Conservation (phyloP, 1,139 yeast genomes). For the Yamadazyma buinensis region DNA sequence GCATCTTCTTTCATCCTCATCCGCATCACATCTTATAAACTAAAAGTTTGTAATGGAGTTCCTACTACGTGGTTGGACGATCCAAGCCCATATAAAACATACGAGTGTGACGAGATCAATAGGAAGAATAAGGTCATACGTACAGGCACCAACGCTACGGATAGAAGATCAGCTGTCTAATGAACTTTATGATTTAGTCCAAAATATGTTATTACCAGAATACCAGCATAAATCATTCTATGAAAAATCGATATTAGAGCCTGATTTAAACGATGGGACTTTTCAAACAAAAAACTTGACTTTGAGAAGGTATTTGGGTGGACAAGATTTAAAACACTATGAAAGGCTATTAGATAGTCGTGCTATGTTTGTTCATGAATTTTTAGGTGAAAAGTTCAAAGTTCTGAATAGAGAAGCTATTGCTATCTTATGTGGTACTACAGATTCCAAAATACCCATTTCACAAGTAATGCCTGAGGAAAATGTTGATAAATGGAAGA, state of each 20-base stretch:
- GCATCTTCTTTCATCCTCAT: no score
- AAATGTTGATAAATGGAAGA: neutral
- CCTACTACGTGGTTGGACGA: neutral
- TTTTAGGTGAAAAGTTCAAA: slow-evolving; percentile 18
- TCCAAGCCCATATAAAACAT: no score
- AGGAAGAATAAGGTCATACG: no score
- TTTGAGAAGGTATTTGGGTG: slow-evolving; percentile 5
- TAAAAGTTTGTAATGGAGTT: no score
- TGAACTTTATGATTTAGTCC: slow-evolving; percentile 8
- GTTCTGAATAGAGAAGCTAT: slow-evolving; percentile 22
- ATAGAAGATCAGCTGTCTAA: slow-evolving; percentile 4
- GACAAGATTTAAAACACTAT: neutral
- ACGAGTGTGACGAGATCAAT: no score
- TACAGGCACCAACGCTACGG: neutral
- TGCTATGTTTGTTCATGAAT: slow-evolving; percentile 9
- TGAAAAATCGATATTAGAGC: slow-evolving; percentile 5
- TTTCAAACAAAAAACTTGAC: slow-evolving; percentile 3
- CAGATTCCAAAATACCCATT: slow-evolving; percentile 10
- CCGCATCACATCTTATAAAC: neutral
- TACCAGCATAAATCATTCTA: slow-evolving; percentile 7
- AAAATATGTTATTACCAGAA: neutral
- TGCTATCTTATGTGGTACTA: slow-evolving; percentile 21
- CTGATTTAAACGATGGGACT: slow-evolving; percentile 1
- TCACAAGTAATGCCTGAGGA: neutral
- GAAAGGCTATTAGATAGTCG: slow-evolving; percentile 3